Base-by-base conservation (phyloP, 345 rosid species). In the Bruguiera sexangula region DNA sequence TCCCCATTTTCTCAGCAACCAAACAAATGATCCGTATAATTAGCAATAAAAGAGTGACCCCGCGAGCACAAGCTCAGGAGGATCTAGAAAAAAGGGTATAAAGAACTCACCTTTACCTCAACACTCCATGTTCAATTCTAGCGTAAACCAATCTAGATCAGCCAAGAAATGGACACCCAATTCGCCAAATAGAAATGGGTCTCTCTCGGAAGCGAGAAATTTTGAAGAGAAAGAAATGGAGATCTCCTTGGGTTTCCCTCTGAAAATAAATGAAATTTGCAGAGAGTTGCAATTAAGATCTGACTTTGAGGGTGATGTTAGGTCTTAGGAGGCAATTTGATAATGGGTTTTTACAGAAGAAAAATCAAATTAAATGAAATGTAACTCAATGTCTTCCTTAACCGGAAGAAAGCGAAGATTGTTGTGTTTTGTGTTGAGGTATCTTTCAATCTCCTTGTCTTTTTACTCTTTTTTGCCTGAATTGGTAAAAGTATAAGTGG, bases 21-120 rank as follows among this genome's bases (percentile, higher is more conserved):
- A 68, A 55, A 39, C 48, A 63, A 64, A 53, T 30, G 31, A 8
- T 48, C 48, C 20, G 11, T n/a, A 50, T 27, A 8, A 48, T 19
- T 30, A 13, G 27, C 62, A 74, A 21, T 27, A 57, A 71, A 60
- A 51, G 20, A 21, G 51, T 27, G 43, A 34, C 26, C 59, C 43
- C 30, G 3, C 27, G 31, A 65, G 18, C 59, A 50, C 8, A 27
- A 60, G 53, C 37, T 15, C 21, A 51, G 48, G 65, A 73, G 69
- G 80, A 81, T 74, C 78, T 51, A 60, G 20, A 63, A 65, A 65
- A 69, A 67, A n/a, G 56, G 53, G 73, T 6, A 39, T n/a, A 56
- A 1, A 65, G 68, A 69, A 72, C 76, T 73, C 54, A 73, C 87
- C 82, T 56, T 43, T 43, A 70, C 68, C 60, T 26, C 60, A 65